A percentile compares a stretch with the other conserved stretches of the same genome.
Evolutionary conservation across 768 basidiomycete species (phyloP).

Genomic region (Suillus clintonianus): DNA sequence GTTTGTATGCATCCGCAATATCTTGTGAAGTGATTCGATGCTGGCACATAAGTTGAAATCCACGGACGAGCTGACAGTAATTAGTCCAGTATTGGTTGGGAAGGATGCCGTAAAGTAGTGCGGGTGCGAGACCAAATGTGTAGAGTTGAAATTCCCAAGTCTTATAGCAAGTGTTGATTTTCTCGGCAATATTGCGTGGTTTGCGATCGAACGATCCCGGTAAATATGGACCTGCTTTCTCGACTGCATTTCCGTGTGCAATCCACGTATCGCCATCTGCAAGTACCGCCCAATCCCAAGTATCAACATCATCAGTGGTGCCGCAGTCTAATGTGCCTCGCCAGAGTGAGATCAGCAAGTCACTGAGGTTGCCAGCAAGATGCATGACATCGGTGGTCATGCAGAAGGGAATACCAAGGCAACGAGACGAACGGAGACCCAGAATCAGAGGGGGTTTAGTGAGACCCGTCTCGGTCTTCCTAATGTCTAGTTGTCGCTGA

Average conservation of each 20-base stretch:
- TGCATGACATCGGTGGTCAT: constrained; percentile 46
- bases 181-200: constrained; percentile 17
- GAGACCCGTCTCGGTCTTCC: too few species aligned
- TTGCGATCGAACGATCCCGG: constrained; percentile 20
- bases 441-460: constrained; percentile 37
- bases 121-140: constrained; percentile 11
- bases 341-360: constrained; percentile 22
- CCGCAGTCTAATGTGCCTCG: constrained; percentile 22
- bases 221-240: constrained; percentile 7
- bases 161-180: constrained; percentile 30
- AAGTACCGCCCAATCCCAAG: constrained; percentile 36
- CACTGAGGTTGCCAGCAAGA: constrained; percentile 23
- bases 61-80: constrained; percentile 23
- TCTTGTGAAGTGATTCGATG: constrained; percentile 7
- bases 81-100: constrained; percentile 17
- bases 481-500: too few species aligned
- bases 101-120: constrained; percentile 16
- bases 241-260: constrained; percentile 21
- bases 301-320: constrained; percentile 14
- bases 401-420: constrained; percentile 30
- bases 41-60: constrained; percentile 23
- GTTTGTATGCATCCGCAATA: too few species aligned
- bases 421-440: constrained; percentile 23
- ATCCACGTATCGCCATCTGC: constrained; percentile 18
- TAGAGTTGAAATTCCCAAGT: constrained; percentile 26